Percentiles rank a stretch among this genome's conserved stretches.
Evolutionary conservation across 805 yeast genomes (phyloP).

Genomic region (Debaryomyces hansenii): DNA sequence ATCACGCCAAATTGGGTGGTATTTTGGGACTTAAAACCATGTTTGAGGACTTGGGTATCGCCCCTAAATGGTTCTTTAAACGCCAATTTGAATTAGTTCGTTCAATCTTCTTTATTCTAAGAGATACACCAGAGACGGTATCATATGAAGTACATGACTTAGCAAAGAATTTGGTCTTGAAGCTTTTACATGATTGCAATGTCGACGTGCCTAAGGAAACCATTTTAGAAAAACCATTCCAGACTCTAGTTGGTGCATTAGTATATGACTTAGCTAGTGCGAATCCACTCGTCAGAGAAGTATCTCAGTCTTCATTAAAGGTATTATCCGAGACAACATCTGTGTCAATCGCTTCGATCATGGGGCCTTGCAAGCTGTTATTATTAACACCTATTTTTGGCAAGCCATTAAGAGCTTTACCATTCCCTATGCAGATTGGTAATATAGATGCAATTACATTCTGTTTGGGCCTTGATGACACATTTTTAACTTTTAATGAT

Average conservation of each 20-base stretch:
- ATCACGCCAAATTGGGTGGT: slow-evolving; percentile 86
- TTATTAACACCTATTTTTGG: slow-evolving; percentile 93
- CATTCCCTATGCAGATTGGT: slow-evolving; percentile 98
- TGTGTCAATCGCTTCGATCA: slow-evolving; percentile 69
- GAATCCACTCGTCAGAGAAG: slow-evolving; percentile 75
- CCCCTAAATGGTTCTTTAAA: slow-evolving; percentile 69
- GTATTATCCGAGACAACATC: slow-evolving; percentile 69
- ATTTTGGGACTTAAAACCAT: slow-evolving; percentile 77
- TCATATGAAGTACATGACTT: slow-evolving; percentile 74
- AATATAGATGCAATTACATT: slow-evolving; percentile 96
- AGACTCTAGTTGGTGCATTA: slow-evolving; percentile 80
- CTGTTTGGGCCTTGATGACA: slow-evolving; percentile 75
- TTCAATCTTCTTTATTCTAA: slow-evolving; percentile 82
- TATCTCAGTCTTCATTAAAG: slow-evolving; percentile 70
- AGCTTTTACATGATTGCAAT: slow-evolving; percentile 67
- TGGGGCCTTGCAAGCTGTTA: slow-evolving; percentile 80
- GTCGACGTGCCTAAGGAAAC: slow-evolving; percentile 57
- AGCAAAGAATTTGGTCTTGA: slow-evolving; percentile 67
- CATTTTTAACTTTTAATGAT: slow-evolving; percentile 84
- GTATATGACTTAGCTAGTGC: slow-evolving; percentile 93
- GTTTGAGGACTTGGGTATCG: slow-evolving; percentile 65
- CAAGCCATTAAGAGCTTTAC: slow-evolving; percentile 92
- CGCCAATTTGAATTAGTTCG: slow-evolving; percentile 83
- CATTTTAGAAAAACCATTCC: slow-evolving; percentile 69
- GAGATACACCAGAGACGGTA: slow-evolving; percentile 87